Evolutionary conservation across 305 asterid species (phyloP), one percentile per base, ranked within the genome.

Genomic region (Ajuga reptans): DNA sequence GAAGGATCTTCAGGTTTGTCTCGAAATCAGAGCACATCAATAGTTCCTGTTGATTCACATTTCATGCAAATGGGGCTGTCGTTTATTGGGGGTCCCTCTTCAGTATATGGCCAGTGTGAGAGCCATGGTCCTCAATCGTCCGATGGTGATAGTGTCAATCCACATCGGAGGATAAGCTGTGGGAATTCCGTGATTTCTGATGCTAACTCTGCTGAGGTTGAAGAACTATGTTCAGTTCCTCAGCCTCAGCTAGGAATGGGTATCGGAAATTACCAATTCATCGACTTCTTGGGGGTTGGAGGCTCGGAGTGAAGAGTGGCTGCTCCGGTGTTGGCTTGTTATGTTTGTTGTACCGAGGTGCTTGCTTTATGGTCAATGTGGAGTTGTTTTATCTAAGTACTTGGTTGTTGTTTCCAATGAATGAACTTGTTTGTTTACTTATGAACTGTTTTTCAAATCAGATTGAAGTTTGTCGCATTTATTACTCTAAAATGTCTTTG

Each of bases 241-340:
- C 73, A 55, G 72, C 69, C 53, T 49, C 72, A 67, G 31, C 73
- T 69, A 65, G 77, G 14, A 15, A 34, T 17, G 8, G 66, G 43
- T 10, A 37, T 41, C 43, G 12, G 45, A 18, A 51, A 31, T 24
- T 10, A 11, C 17, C 64, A 73, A 2, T 79, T 73, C 66, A 66
- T 82, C 5, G 81, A 82, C 80, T 82, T 82, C 58, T 9, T 82
- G 72, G 81, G 81, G 12, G 63, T 76, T 57, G 80, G 73, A 34
- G 24, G 31, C 34, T 68, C 64, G 0, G 62, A 71, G 9, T 68
- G 55, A 65, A 50, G 43, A 29, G 39, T 4, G 61, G 51, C 24
- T 18, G 62, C 47, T 10, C 17, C 4, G 54, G 27, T 49, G 57
- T 33, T 24, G 6, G 4, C 36, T 36, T 24, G 59, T 57, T 18